These are phyloP conservation scores for Exophiala dermatitidis DNA, from an alignment of 2,329 filamentous ascomycete species.

Conservation along the genomic window DNA sequence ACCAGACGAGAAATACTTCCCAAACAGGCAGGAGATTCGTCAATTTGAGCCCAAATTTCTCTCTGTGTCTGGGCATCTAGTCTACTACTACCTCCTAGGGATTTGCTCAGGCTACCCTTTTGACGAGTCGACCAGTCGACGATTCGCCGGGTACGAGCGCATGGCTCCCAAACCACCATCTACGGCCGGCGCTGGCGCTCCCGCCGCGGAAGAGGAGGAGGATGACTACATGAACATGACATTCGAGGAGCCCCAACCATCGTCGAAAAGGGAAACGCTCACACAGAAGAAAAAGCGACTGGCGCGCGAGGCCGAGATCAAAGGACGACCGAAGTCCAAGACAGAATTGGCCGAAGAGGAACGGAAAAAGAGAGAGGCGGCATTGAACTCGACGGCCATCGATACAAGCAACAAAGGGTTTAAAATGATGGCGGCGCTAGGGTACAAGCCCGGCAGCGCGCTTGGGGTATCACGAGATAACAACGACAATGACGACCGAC, in stretches of 20 bases:
- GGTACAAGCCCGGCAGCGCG: slow-evolving; percentile 58
- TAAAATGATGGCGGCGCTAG: slow-evolving; percentile 95
- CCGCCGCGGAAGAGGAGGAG: slow-evolving; percentile 53
- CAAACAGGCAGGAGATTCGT: too few relatives aligned
- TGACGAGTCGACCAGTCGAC: too few relatives aligned
- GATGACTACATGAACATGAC: slow-evolving; percentile 98
- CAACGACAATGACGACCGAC: slow-evolving; percentile 32
- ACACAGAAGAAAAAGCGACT: slow-evolving; percentile 52
- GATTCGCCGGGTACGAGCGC: neutral
- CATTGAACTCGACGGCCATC: slow-evolving; percentile 67
- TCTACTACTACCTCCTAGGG: too few relatives aligned
- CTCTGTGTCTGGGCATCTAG: too few relatives aligned
- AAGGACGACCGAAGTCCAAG: slow-evolving; percentile 65
- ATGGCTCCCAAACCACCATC: slow-evolving; percentile 6
- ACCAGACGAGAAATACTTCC: too few relatives aligned
- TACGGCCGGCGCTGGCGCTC: neutral
- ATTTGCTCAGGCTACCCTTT: too few relatives aligned
- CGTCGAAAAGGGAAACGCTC: slow-evolving; percentile 52
- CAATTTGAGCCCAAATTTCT: too few relatives aligned
- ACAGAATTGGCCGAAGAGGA: slow-evolving; percentile 71
- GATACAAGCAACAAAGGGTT: slow-evolving; percentile 69
- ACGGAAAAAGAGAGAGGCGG: slow-evolving; percentile 63
- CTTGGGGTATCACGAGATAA: slow-evolving; percentile 7
- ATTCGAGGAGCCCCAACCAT: slow-evolving; percentile 57
- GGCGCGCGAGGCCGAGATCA: slow-evolving; percentile 56